These are phyloP conservation scores for Sporothrix sp. DNA, from an alignment of 2,329 filamentous ascomycete species.

Conservation along the genomic window DNA sequence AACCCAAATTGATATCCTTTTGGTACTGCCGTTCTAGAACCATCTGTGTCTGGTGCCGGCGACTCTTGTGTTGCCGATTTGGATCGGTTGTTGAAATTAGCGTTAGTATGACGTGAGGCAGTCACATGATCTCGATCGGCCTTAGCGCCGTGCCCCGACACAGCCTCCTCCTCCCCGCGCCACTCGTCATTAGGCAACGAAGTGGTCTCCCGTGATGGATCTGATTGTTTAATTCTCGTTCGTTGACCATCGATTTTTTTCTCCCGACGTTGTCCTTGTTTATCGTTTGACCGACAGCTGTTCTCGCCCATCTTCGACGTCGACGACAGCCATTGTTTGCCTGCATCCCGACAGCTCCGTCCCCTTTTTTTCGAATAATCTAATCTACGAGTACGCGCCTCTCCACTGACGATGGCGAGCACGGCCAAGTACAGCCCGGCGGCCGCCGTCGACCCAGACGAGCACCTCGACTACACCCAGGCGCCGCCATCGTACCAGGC, in stretches of 20 bases:
- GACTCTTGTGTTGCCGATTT: too few species aligned
- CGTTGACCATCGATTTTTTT: not conserved
- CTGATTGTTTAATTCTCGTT: not conserved
- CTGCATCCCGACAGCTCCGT: too few species aligned
- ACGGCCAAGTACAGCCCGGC: slow-evolving; percentile 76
- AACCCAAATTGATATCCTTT: too few species aligned
- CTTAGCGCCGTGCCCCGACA: not conserved
- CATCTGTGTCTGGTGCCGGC: too few species aligned
- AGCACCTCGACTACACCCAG: slow-evolving; percentile 54
- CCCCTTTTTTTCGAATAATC: too few species aligned
- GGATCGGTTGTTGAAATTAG: too few species aligned
- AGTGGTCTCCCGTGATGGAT: not conserved
- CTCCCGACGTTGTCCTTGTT: not conserved
- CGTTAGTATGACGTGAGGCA: too few species aligned
- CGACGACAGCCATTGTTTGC: not conserved
- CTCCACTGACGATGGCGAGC: slow-evolving; percentile 26
- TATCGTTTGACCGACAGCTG: too few species aligned
- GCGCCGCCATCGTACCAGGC: slow-evolving; percentile 72
- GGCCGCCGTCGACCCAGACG: slow-evolving; percentile 77
- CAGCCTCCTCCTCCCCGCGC: slow-evolving; percentile 7
- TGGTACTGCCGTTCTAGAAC: too few species aligned
- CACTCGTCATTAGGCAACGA: slow-evolving; percentile 12
- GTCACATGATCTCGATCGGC: not conserved
- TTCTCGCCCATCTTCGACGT: not conserved
- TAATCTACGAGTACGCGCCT: too few species aligned